phyloP scores from a whole-genome alignment of 257 asterid species.

The Linaria vulgaris region DNA sequence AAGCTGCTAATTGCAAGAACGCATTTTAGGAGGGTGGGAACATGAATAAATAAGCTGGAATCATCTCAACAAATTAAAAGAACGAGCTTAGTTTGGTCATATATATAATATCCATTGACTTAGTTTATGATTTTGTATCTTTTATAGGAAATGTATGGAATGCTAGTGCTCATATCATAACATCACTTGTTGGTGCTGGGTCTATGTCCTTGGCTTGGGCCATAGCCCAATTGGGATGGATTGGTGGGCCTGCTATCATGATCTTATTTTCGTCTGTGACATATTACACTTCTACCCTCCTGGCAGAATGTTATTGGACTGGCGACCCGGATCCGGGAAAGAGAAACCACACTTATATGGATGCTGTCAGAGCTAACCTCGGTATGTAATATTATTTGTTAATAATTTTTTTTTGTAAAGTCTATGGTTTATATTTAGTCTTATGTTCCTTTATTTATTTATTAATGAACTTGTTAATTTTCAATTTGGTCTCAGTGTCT shows the following conservation, averaged over 20 bases:
- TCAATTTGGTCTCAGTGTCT: neutral
- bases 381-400: slow-evolving; percentile 19
- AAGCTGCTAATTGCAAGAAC: too few relatives aligned
- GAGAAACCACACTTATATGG: slow-evolving; percentile 50
- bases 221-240: slow-evolving; percentile 48
- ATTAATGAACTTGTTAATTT: neutral
- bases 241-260: slow-evolving; percentile 39
- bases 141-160: slow-evolving; percentile 39
- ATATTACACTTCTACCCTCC: slow-evolving; percentile 44
- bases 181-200: slow-evolving; percentile 51
- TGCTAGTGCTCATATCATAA: slow-evolving; percentile 48
- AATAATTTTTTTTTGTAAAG: neutral
- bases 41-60: too few relatives aligned
- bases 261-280: slow-evolving; percentile 41
- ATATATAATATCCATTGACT: too few relatives aligned
- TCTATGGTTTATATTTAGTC: too few relatives aligned
- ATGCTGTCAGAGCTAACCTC: slow-evolving; percentile 37
- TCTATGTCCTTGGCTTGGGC: slow-evolving; percentile 50
- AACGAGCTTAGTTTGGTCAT: too few relatives aligned
- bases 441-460: too few relatives aligned
- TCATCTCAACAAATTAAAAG: too few relatives aligned
- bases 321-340: slow-evolving; percentile 40
- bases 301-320: slow-evolving; percentile 41
- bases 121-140: neutral
- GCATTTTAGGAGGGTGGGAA: too few relatives aligned